Conservation (phyloP, 106 monocot species). For the Amphibolis antarctica region DNA sequence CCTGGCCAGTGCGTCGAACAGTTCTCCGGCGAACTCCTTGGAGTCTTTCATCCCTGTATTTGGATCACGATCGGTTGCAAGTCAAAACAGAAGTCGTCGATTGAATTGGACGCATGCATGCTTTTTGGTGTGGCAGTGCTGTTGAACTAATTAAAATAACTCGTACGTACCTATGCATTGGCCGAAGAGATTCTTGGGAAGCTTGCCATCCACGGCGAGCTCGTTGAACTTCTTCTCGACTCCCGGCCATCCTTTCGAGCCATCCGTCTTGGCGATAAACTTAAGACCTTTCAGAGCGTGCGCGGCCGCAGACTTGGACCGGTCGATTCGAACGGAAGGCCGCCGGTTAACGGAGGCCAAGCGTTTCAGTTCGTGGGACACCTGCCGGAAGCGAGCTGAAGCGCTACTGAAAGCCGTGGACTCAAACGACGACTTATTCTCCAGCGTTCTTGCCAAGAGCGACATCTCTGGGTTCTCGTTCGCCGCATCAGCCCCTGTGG, state of each 20-base stretch:
- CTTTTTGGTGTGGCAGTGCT: too few species aligned
- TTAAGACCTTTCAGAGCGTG: conserved; percentile 74
- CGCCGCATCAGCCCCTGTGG: conserved; percentile 28
- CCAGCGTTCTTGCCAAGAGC: conserved; percentile 58
- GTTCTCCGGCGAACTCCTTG: conserved; percentile 69
- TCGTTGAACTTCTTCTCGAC: conserved; percentile 87
- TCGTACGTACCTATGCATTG: conserved; percentile 66
- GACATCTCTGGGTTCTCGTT: conserved; percentile 58
- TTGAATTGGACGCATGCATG: too few species aligned
- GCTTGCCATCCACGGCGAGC: conserved; percentile 22
- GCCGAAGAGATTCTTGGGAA: conserved; percentile 47
- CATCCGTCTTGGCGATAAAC: conserved; percentile 77
- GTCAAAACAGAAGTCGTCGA: too few species aligned
- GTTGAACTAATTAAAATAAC: too few species aligned
- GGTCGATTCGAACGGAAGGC: conserved; percentile 27
- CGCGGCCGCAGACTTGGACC: conserved; percentile 55
- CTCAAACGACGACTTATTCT: conserved; percentile 45
- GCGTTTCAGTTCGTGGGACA: conserved; percentile 58
- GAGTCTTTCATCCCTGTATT: conserved; percentile 73
- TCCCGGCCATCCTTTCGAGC: conserved; percentile 51
- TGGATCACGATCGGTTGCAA: not conserved
- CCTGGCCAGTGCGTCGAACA: conserved; percentile 83
- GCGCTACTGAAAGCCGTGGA: conserved; percentile 30
- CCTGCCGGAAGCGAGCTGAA: conserved; percentile 45
- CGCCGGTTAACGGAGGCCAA: conserved; percentile 28